Conservation (phyloP, 805 yeast genomes). For the Yamadazyma tumulicola region DNA sequence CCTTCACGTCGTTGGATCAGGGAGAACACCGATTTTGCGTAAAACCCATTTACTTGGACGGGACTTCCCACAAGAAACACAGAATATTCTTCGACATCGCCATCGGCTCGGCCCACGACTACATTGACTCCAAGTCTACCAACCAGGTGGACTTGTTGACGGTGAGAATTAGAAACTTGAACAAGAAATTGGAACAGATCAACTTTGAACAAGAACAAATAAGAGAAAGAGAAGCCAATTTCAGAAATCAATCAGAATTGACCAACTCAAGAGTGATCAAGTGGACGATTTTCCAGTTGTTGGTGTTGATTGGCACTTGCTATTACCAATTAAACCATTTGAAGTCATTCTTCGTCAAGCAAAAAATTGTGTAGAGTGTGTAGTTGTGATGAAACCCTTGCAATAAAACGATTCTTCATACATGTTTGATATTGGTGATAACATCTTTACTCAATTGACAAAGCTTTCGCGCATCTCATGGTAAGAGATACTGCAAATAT, state of each 20-base stretch:
- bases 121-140: slow-evolving; percentile 60
- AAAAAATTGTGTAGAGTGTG: slow-evolving; percentile 76
- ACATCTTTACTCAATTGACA: no score
- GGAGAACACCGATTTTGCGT: slow-evolving; percentile 87
- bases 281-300: slow-evolving; percentile 72
- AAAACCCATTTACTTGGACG: slow-evolving; percentile 57
- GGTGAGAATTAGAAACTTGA: slow-evolving; percentile 32
- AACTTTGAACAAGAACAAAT: slow-evolving; percentile 47
- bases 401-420: no score
- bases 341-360: slow-evolving; percentile 80
- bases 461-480: no score
- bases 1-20: slow-evolving; percentile 76
- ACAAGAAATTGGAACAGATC: slow-evolving; percentile 37
- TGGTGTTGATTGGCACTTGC: slow-evolving; percentile 67
- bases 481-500: no score
- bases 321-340: slow-evolving; percentile 73
- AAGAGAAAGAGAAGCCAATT: slow-evolving; percentile 72
- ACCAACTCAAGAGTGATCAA: slow-evolving; percentile 70
- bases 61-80: slow-evolving; percentile 52
- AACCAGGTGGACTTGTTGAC: slow-evolving; percentile 47
- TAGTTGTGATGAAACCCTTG: no score
- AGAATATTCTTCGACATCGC: slow-evolving; percentile 74
- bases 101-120: slow-evolving; percentile 57
- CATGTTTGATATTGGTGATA: no score
- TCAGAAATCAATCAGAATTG: slow-evolving; percentile 73